Conservation (phyloP, 2,329 filamentous ascomycete genomes). For the Aspergillaceae sp. region DNA sequence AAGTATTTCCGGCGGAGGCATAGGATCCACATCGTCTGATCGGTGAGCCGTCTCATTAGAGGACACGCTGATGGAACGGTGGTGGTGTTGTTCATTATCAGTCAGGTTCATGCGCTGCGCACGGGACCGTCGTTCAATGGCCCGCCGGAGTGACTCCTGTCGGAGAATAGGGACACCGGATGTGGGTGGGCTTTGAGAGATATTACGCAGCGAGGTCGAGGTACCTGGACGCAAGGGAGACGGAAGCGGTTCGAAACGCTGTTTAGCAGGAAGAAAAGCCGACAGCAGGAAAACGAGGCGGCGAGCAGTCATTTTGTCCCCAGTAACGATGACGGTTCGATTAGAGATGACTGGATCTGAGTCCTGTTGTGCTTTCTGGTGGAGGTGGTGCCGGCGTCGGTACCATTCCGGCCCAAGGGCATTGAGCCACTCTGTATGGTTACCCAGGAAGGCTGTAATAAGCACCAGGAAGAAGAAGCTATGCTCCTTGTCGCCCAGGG, state of each 20-base stretch:
- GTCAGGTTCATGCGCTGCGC: slow-evolving; percentile 36
- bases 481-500: slow-evolving; percentile 47
- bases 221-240: slow-evolving; percentile 34
- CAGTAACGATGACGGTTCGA: slow-evolving; percentile 50
- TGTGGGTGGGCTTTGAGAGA: slow-evolving; percentile 48
- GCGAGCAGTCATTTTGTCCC: slow-evolving; percentile 52
- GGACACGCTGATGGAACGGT: slow-evolving; percentile 37
- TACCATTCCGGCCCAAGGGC: slow-evolving; percentile 47
- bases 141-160: slow-evolving; percentile 46
- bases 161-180: slow-evolving; percentile 42
- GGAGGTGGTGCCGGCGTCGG: slow-evolving; percentile 43
- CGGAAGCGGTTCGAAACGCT: slow-evolving; percentile 29
- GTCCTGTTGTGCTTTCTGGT: slow-evolving; percentile 42
- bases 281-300: slow-evolving; percentile 51
- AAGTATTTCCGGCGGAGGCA: slow-evolving; percentile 14
- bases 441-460: slow-evolving; percentile 52
- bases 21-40: slow-evolving; percentile 26
- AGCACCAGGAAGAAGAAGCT: slow-evolving; percentile 53
- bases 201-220: slow-evolving; percentile 39
- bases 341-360: slow-evolving; percentile 42
- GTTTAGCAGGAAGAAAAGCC: slow-evolving; percentile 47
- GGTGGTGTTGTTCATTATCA: slow-evolving; percentile 25
- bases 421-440: slow-evolving; percentile 53
- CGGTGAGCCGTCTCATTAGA: slow-evolving; percentile 35
- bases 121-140: slow-evolving; percentile 44